Conservation (phyloP, 257 asterid genomes). For the Solanum ahanhuiri region DNA sequence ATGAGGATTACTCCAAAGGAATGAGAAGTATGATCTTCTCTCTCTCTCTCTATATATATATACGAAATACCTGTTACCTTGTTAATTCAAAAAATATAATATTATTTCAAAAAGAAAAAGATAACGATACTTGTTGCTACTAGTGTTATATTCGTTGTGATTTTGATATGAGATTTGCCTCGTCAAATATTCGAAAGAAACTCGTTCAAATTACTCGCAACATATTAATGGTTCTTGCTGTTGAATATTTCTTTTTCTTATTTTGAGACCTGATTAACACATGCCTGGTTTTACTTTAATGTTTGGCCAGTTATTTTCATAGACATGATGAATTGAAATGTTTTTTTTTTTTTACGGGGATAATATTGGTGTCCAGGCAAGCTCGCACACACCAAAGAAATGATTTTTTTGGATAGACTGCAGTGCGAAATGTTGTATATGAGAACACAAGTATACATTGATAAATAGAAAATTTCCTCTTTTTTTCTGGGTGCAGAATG, state of each 20-base stretch:
- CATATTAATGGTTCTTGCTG: not conserved
- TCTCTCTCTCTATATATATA: no score
- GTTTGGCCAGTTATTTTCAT: not conserved
- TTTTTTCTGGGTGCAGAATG: conserved; percentile 47
- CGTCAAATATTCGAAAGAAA: not conserved
- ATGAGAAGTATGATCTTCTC: conserved; percentile 58
- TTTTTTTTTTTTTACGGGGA: not conserved
- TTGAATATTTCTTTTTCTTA: not conserved
- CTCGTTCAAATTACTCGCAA: not conserved
- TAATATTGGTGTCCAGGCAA: not conserved
- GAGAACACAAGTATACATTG: not conserved
- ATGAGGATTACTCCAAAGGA: conserved; percentile 73
- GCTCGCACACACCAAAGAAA: not conserved
- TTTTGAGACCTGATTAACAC: not conserved
- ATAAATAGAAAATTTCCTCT: not conserved
- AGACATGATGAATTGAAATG: not conserved
- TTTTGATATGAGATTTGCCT: not conserved
- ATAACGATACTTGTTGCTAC: not conserved
- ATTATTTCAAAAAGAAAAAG: not conserved
- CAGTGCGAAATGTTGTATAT: not conserved
- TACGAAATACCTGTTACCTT: not conserved
- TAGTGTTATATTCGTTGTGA: no score
- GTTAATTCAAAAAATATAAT: not conserved
- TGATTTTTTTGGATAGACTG: not conserved
- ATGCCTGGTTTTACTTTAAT: not conserved